Evolutionary conservation across 257 asterid species (phyloP), one percentile per base, ranked within the genome.

Genomic region (Datura wrightii): DNA sequence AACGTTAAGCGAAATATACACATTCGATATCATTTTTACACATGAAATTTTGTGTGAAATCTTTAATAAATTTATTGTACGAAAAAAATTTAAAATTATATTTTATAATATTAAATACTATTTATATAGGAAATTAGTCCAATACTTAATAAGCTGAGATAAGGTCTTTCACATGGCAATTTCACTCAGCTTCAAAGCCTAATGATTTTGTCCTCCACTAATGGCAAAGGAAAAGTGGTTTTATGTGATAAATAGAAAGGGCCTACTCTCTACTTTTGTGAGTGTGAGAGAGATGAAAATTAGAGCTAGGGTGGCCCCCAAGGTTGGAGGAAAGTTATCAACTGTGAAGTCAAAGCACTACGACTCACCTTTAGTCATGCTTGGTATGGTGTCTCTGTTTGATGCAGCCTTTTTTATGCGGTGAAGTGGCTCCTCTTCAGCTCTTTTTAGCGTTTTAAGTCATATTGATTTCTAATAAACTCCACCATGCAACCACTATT

Each of bases 121-220:
- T n/a, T n/a, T n/a, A n/a, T n/a, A n/a, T n/a, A n/a, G 31, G 31
- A 24, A 24, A 24, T 24, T 24, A 24, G 31, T 24, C 31, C 31
- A 24, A 24, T 24, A 24, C 31, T 24, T 24, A 24, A 0, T 24
- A 24, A 24, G 31, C 31, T 24, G 2, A 65, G 59, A 48, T 59
- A 37, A 31, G 69, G 65, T 63, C 41, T 48, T 65, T 86, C 91
- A 89, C 90, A 87, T 90, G 93, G 89, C 85, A 80, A 85, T 83
- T 89, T 84, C 85, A 86, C 62, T 84, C 82, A 4, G 41, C 85
- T 91, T 87, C 91, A 87, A 87, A 76, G 80, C 83, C 76, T 85
- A 80, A 93, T 93, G 85, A 93, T 90, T 87, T 78, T 91, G 95
- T 90, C 90, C 66, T 86, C 97, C 97, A 91, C 91, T 87, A 55